A percentile compares a stretch with the other conserved stretches of the same genome.
These are phyloP conservation scores for Penicillium polonicum DNA, from an alignment of 2,329 filamentous ascomycete species.

Conservation along the genomic window DNA sequence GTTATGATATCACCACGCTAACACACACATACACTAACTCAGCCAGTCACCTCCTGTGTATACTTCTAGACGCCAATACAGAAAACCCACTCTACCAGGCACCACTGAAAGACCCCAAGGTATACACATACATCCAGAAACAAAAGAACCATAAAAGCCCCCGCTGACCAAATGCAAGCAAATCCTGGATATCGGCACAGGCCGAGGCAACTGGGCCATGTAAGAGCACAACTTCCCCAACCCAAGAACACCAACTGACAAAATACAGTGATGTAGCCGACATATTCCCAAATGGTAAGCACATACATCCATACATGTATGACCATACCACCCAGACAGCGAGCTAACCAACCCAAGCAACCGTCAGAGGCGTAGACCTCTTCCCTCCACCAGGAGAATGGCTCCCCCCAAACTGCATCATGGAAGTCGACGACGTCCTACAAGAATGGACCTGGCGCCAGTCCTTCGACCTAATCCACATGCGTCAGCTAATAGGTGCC, in stretches of 20 bases:
- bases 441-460: slow-evolving; percentile 15
- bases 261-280: slow-evolving; percentile 2
- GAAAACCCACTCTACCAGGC: slow-evolving; percentile 6
- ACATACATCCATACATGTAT: too few species aligned
- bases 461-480: slow-evolving; percentile 21
- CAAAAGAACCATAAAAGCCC: neutral
- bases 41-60: slow-evolving; percentile 4
- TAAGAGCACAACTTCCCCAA: neutral
- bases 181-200: slow-evolving; percentile 9
- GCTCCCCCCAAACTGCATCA: slow-evolving; percentile 23
- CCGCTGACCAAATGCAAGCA: neutral
- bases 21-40: neutral
- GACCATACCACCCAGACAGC: neutral
- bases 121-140: neutral
- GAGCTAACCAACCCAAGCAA: neutral
- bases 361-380: slow-evolving; percentile 20
- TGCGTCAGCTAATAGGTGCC: slow-evolving; percentile 9
- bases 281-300: slow-evolving; percentile 4
- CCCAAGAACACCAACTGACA: neutral
- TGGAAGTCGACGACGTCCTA: slow-evolving; percentile 24
- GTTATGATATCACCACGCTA: neutral
- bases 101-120: slow-evolving; percentile 3
- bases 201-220: slow-evolving; percentile 11
- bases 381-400: slow-evolving; percentile 15
- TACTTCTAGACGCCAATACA: neutral